Conservation (phyloP, 768 basidiomycete genomes). For the Macrocybe gigantea region DNA sequence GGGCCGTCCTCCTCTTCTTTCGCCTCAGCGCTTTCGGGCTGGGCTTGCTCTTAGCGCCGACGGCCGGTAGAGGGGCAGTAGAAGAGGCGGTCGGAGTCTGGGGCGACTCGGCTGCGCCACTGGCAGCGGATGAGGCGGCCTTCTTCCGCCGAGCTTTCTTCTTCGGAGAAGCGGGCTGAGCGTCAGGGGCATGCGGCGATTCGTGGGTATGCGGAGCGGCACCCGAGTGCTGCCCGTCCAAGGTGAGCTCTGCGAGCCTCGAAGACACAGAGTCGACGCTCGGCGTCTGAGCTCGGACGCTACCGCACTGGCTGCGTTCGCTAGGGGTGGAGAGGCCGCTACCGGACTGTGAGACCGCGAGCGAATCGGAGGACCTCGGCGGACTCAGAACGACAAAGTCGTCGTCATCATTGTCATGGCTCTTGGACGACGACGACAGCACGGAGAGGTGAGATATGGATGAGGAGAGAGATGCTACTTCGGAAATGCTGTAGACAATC, state of each 20-base stretch:
- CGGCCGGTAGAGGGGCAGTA: neutral
- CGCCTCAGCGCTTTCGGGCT: constrained; percentile 7
- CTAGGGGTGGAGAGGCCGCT: constrained; percentile 7
- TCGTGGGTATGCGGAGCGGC: no score
- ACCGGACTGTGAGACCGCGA: neutral
- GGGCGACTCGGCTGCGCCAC: neutral
- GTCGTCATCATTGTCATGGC: constrained; percentile 33
- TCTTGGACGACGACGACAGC: constrained; percentile 10
- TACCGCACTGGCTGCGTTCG: neutral
- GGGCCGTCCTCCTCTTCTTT: constrained; percentile 3
- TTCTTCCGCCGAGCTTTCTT: neutral
- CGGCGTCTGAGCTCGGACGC: constrained; percentile 4
- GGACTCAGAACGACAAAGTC: constrained; percentile 43
- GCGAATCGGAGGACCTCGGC: constrained; percentile 5
- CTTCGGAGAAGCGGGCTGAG: neutral
- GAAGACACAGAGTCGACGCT: constrained; percentile 6
- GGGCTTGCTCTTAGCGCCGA: constrained; percentile 1
- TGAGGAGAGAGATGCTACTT: constrained; percentile 21
- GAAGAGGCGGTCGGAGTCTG: neutral
- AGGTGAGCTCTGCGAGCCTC: constrained; percentile 6
- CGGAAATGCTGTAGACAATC: constrained; percentile 45
- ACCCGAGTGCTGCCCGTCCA: neutral
- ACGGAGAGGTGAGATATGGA: constrained; percentile 2
- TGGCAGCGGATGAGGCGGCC: neutral
- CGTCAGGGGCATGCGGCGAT: neutral